A percentile compares a stretch with the other conserved stretches of the same genome.
Conservation (phyloP, 495 filamentous ascomycete species). For the Penicillium longicatenatum region DNA sequence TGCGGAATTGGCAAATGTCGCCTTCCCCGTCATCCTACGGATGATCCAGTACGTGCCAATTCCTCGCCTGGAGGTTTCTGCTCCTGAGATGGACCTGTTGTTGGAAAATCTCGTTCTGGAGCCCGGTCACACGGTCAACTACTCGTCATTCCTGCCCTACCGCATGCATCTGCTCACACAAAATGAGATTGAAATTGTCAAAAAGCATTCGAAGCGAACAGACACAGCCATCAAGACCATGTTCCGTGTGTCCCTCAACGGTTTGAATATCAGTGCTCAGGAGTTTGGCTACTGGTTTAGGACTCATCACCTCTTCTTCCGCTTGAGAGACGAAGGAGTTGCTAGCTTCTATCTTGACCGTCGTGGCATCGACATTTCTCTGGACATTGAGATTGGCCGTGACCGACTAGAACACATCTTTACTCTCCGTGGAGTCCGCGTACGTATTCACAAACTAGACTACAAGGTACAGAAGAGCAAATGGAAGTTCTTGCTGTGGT, state of each 20-base stretch:
- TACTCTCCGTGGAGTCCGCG: slow-evolving; percentile 70
- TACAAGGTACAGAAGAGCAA: slow-evolving; percentile 75
- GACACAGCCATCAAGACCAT: slow-evolving; percentile 65
- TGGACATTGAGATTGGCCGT: slow-evolving; percentile 78
- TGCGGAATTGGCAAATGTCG: slow-evolving; percentile 72
- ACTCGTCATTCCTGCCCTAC: slow-evolving; percentile 87
- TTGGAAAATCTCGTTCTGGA: slow-evolving; percentile 91
- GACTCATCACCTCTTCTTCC: slow-evolving; percentile 65
- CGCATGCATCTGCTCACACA: slow-evolving; percentile 76
- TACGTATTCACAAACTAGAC: slow-evolving; percentile 82
- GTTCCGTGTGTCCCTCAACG: slow-evolving; percentile 74
- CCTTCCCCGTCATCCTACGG: slow-evolving; percentile 76
- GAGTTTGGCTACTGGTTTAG: slow-evolving; percentile 82
- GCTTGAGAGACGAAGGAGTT: slow-evolving; percentile 77
- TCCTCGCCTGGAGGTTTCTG: slow-evolving; percentile 79
- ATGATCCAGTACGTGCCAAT: slow-evolving; percentile 85
- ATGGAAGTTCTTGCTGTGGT: slow-evolving; percentile 75
- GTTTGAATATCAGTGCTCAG: slow-evolving; percentile 76
- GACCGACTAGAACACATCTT: slow-evolving; percentile 78
- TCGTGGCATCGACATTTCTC: slow-evolving; percentile 79
- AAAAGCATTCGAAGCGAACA: slow-evolving; percentile 70
- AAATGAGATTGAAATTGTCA: slow-evolving; percentile 83
- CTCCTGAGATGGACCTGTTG: slow-evolving; percentile 80
- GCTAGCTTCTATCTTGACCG: slow-evolving; percentile 82
- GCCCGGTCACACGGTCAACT: slow-evolving; percentile 81